phyloP scores from a whole-genome alignment of 1,284 basidiomycete genomes.

The Trichosporon coremiiforme region DNA sequence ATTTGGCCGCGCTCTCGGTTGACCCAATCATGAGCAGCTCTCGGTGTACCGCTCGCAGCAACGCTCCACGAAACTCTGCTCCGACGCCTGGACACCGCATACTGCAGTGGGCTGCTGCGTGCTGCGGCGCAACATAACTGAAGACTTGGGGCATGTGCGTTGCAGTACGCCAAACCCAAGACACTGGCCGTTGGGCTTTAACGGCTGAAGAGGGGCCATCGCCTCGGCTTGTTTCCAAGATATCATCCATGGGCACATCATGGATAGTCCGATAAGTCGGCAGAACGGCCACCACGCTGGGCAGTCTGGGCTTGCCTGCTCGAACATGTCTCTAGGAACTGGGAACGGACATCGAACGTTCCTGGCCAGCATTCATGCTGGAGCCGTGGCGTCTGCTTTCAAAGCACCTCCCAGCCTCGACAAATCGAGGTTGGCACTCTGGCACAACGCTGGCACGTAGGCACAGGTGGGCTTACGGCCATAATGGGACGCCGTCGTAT shows the following conservation, averaged over 20 bases:
- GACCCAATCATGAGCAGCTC: background rate
- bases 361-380: background rate
- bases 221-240: background rate
- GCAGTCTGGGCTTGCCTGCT: background rate
- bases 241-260: background rate
- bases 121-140: background rate
- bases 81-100: background rate
- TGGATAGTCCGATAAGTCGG: background rate
- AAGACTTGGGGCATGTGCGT: background rate
- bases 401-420: background rate
- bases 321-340: background rate
- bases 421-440: background rate
- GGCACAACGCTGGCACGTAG: too few species aligned
- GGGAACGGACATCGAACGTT: constrained; percentile 5
- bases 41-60: background rate
- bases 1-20: background rate
- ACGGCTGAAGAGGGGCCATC: background rate
- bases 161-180: background rate
- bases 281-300: background rate
- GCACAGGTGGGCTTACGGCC: background rate
- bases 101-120: background rate
- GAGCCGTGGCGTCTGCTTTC: background rate
- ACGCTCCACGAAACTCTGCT: background rate
- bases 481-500: background rate
- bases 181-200: constrained; percentile 5